Base-by-base conservation (phyloP, 176 grass and related monocot species). In the Hsuehochloa calcarea region DNA sequence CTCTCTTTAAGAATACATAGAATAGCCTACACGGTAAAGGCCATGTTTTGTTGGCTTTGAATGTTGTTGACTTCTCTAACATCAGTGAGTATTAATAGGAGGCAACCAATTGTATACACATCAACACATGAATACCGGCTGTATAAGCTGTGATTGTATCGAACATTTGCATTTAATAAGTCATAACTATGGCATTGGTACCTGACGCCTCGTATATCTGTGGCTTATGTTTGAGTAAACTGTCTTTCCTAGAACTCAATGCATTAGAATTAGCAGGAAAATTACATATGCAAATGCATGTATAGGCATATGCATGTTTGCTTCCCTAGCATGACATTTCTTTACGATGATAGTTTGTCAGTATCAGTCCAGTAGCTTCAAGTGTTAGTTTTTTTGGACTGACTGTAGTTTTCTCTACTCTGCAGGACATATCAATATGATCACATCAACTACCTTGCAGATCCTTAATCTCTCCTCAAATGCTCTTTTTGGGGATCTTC, bases 351-450 rank as follows among this genome's bases (percentile, higher is more conserved):
- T 17, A 66, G 22, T 80, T 43, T 64, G 6, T 67, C 27, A 51
- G 38, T 86, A 59, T 1, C 19, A 9, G 40, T 1, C 14, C 59
- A 58, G 55, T 72, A 4, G 15, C 66, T 82, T 72, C 3, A 29
- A 3, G 17, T 52, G 10, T 64, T 47, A 22, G 10, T 50, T 81
- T 27, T 74, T 67, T 54, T 29, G 38, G 15, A 50, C 69, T 87
- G 60, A 91, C 4, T 51, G 20, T 63, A 76, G 17, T 80, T 83
- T 66, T 86, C 63, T 75, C 16, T 85, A 67, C 31, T 65, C 65
- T 45, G 70, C 90, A 99, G 97, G 97, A 8, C 93, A 96, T 88
- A 99, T 99, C 62, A 99, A 99, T 87, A 99, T 99, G 97, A 96
- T 99, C 81, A 99, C 93, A 65, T 99, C 97, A 46, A 90, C 97